Conservation (phyloP, 2,329 filamentous ascomycete genomes). For the Thermomyces lanuginosus region DNA sequence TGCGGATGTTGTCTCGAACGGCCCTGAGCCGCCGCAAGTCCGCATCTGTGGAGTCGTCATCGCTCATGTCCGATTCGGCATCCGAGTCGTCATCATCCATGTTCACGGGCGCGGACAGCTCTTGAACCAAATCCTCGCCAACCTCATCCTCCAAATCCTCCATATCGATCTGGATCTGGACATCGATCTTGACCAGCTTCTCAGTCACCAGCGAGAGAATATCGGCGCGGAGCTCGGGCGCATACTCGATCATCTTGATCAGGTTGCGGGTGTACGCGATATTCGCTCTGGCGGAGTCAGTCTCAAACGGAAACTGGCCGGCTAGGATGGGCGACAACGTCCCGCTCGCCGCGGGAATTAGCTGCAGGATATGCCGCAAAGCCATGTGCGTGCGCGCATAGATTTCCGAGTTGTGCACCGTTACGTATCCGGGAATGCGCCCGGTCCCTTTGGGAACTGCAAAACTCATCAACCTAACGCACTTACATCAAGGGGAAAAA, state of each 20-base stretch:
- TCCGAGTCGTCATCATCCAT: constrained; percentile 48
- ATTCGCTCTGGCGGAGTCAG: constrained; percentile 62
- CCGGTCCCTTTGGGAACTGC: constrained; percentile 38
- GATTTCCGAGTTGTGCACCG: constrained; percentile 48
- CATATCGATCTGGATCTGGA: constrained; percentile 84
- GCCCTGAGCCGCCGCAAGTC: constrained; percentile 41
- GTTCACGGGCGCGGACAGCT: constrained; percentile 27
- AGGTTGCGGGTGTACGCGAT: constrained; percentile 80
- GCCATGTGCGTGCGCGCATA: constrained; percentile 59
- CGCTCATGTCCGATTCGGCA: constrained; percentile 43
- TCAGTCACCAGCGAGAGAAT: constrained; percentile 72
- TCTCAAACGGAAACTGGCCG: constrained; percentile 57
- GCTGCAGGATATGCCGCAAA: constrained; percentile 57
- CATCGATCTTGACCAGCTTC: constrained; percentile 81
- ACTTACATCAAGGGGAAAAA: constrained; percentile 1
- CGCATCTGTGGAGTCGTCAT: constrained; percentile 37
- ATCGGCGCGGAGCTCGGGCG: constrained; percentile 60
- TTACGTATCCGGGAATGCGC: constrained; percentile 37
- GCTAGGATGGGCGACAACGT: constrained; percentile 52
- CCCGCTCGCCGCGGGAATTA: constrained; percentile 64
- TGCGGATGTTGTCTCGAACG: constrained; percentile 68
- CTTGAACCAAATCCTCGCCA: constrained; percentile 49
- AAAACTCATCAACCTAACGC: constrained; percentile 23
- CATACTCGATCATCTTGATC: constrained; percentile 58
- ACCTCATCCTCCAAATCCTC: constrained; percentile 85